Percentiles rank a stretch among this genome's conserved stretches.
Evolutionary conservation across 2,329 filamentous ascomycete genomes (phyloP).

Genomic region (Trichoderma oligosporum): DNA sequence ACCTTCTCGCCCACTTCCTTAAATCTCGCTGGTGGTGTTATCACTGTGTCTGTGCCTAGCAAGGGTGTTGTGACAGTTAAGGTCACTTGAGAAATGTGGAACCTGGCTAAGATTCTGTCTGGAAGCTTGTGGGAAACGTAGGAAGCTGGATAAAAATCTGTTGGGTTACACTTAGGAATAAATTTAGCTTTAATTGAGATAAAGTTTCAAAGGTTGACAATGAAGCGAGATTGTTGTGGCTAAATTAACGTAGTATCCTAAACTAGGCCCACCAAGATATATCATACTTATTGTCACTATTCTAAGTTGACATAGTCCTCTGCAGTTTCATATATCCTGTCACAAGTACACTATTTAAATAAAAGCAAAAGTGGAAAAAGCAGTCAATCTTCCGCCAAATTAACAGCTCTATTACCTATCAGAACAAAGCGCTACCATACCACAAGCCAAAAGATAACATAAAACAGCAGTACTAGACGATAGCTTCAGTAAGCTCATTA

Average conservation of each 20-base stretch:
- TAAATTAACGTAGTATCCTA: too few species aligned
- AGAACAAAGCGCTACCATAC: background rate
- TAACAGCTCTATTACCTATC: background rate
- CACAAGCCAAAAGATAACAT: background rate
- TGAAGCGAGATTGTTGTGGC: too few species aligned
- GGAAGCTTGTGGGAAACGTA: too few species aligned
- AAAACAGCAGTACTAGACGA: background rate
- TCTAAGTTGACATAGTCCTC: too few species aligned
- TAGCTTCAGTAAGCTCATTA: background rate
- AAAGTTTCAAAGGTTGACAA: too few species aligned
- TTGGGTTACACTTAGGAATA: too few species aligned
- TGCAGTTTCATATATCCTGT: too few species aligned
- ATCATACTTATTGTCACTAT: too few species aligned
- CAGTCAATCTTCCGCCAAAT: background rate
- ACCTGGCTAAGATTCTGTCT: too few species aligned
- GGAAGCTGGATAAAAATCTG: too few species aligned
- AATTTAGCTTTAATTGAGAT: too few species aligned
- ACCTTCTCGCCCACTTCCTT: background rate
- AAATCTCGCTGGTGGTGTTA: background rate
- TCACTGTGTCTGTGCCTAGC: background rate
- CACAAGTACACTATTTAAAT: background rate
- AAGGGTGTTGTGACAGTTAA: constrained; percentile 2
- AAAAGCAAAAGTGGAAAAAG: background rate
- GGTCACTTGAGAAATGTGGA: background rate
- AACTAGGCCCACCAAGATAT: too few species aligned